phyloP scores from a whole-genome alignment of 139 green algal species.

The Coelastrella sp. region DNA sequence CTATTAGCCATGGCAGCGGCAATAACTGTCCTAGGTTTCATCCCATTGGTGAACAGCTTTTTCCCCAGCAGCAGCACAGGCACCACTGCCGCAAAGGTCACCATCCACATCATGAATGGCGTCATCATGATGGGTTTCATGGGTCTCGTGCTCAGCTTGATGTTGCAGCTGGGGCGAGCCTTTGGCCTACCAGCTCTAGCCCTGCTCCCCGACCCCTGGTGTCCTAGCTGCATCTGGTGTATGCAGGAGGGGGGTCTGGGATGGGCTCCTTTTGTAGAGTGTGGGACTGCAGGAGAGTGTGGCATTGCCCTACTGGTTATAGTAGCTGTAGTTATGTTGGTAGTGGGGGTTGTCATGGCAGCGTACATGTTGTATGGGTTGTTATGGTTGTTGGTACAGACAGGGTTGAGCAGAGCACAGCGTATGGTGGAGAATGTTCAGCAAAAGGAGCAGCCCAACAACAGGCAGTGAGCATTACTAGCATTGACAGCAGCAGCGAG shows the following conservation, averaged over 20 bases:
- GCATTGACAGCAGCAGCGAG: no score
- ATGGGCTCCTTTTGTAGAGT: constrained; percentile 5
- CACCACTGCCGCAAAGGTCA: neutral
- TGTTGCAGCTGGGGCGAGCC: constrained; percentile 4
- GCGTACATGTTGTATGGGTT: constrained; percentile 32
- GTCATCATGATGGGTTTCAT: constrained; percentile 16
- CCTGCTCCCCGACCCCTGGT: constrained; percentile 32
- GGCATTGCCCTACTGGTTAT: constrained; percentile 13
- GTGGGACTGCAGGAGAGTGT: constrained; percentile 11
- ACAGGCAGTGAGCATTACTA: neutral
- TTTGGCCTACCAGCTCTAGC: neutral
- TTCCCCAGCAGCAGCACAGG: neutral
- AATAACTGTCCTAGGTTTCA: neutral
- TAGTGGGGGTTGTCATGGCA: neutral
- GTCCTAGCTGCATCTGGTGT: constrained; percentile 1
- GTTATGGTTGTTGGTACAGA: constrained; percentile 29
- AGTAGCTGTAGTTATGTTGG: constrained; percentile 30
- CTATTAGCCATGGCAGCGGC: neutral
- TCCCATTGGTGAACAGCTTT: constrained; percentile 29
- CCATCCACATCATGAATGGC: constrained; percentile 30
- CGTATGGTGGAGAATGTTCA: constrained; percentile 44
- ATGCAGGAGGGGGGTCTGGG: constrained; percentile 2
- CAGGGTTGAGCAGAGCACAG: constrained; percentile 10
- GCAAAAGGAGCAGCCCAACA: neutral
- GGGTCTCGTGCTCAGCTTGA: constrained; percentile 6